Evolutionary conservation across 768 basidiomycete genomes (phyloP).

Genomic region (Suillus hirtellus): DNA sequence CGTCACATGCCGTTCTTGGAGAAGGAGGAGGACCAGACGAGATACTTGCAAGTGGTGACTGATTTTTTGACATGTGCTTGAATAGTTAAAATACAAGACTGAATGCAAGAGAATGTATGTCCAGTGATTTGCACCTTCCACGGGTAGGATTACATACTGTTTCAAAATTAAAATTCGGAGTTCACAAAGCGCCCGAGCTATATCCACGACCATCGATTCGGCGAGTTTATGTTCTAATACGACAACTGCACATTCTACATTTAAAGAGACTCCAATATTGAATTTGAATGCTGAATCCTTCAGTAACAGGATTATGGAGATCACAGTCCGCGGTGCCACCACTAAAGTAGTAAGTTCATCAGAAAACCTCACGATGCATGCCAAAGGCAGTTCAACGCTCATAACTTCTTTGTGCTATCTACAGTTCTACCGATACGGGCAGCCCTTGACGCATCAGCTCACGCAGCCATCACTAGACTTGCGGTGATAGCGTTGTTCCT

Average conservation of each 20-base stretch:
- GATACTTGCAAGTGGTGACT: conserved; percentile 38
- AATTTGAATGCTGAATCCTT: no score
- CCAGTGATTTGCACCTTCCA: background rate
- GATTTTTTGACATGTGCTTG: conserved; percentile 30
- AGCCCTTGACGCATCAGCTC: background rate
- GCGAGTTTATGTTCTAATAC: no score
- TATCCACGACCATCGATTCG: no score
- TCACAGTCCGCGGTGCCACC: no score
- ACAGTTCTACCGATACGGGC: background rate
- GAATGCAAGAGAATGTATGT: background rate
- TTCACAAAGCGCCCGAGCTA: no score
- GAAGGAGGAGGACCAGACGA: conserved; percentile 32
- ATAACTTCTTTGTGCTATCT: background rate
- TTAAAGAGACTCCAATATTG: no score
- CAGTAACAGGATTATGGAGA: no score
- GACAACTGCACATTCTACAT: no score
- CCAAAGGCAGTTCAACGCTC: background rate
- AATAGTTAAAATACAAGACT: background rate
- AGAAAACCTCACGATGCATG: background rate
- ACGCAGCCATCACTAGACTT: background rate
- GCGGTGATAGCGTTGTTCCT: background rate
- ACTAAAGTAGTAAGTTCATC: background rate
- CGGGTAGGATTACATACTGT: no score
- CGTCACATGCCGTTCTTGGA: conserved; percentile 45
- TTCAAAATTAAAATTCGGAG: no score